A percentile compares a stretch with the other conserved stretches of the same genome.
phyloP scores from a whole-genome alignment of 352 stramenopile species.

The Phytophthora fragariae region DNA sequence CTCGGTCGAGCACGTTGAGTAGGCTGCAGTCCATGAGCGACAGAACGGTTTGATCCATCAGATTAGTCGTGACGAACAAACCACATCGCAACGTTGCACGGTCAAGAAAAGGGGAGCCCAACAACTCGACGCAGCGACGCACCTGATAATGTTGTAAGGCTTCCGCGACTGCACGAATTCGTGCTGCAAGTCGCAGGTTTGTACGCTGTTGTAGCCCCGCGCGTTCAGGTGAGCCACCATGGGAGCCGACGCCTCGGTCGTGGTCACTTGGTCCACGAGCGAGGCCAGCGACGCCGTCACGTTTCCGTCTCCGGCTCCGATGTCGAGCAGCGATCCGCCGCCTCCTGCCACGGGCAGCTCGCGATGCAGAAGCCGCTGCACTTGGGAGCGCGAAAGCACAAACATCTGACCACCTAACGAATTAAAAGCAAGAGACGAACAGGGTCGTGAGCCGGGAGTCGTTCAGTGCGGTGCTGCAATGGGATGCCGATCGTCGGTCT shows the following conservation, averaged over 20 bases:
- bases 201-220: conserved; percentile 80
- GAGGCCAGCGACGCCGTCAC: conserved; percentile 83
- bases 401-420: conserved; percentile 88
- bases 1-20: conserved; percentile 85
- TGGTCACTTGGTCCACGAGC: conserved; percentile 71
- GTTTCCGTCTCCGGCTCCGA: conserved; percentile 86
- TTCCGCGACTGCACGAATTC: conserved; percentile 69
- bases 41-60: conserved; percentile 19
- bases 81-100: conserved; percentile 34
- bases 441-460: conserved; percentile 26
- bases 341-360: conserved; percentile 41
- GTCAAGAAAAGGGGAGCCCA: conserved; percentile 32
- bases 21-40: conserved; percentile 45
- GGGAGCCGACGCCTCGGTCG: conserved; percentile 78
- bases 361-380: conserved; percentile 67
- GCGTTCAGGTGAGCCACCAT: conserved; percentile 84
- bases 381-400: conserved; percentile 78
- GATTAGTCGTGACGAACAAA: conserved; percentile 35
- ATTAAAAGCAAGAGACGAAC: conserved; percentile 10
- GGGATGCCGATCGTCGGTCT: neutral
- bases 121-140: conserved; percentile 17
- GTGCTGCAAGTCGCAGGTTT: conserved; percentile 76
- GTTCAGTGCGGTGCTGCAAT: conserved; percentile 21
- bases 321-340: conserved; percentile 71
- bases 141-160: conserved; percentile 88